Evolutionary conservation across 805 yeast genomes (phyloP), one percentile per base, ranked within the genome.

Genomic region (Nadsonia fulvescens): DNA sequence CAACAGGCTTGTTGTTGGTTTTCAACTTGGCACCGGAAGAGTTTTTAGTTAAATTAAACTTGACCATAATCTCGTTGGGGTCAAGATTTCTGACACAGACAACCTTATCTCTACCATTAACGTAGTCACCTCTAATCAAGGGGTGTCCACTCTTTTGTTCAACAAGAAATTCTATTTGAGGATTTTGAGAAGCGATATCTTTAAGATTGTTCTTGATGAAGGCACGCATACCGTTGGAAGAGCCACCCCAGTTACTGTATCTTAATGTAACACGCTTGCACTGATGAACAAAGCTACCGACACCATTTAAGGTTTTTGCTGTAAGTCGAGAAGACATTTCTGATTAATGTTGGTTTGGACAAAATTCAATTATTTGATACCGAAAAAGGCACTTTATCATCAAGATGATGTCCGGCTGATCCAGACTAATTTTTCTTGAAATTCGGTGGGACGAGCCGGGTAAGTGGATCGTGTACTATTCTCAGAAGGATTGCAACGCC

Each of bases 221-320:
- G 29, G 74, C 37, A 32, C 58, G 59, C 54, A 82, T 64, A 3
- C 95, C 95, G 27, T 61, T 60, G 1, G 96, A 83, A 3, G 92
- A 75, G 12, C 95, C 96, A 22, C 95, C 96, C 73, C 91, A 75
- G 59, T 89, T 82, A 56, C 94, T 82, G 54, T 72, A 89, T 33
- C 77, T 74, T 23, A 89, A 48, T 1, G 73, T 62, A 27, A 89
- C 62, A 43, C 65, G 68, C 39, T 65, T 68, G 55, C 96, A 82
- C 32, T 58, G 51, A 31, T 41, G 50, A 16, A 42, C 44, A 27
- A 48, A 50, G 16, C 47, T 32, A 14, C 54, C 53, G 12, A 50
- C 40, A 6, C 55, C 54, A 32, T 50, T 49, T 22, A 38, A 27
- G 17, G 30, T 21, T 24, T 27, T 22, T 14, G 42, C 42, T 11